Evolutionary conservation across 2,329 filamentous ascomycete genomes (phyloP), one percentile per base, ranked within the genome.

Genomic region (Fusarium xyrophilum): DNA sequence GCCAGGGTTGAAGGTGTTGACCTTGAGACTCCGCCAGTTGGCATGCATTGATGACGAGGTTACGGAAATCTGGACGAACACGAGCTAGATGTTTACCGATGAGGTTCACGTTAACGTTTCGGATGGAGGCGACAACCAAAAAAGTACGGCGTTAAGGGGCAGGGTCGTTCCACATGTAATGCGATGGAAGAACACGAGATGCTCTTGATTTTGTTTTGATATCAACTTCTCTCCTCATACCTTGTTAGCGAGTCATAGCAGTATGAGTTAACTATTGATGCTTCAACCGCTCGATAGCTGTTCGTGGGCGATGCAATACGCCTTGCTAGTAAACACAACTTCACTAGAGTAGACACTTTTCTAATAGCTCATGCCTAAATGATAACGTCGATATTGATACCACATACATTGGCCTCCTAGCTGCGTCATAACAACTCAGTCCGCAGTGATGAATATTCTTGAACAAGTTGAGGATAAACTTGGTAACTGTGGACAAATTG

Each of bases 1-100:
- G 76, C 76, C 44, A 78, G 79, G 43, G 83, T 88, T 27, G 80
- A 83, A 61, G 81, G 77, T 11, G 81, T 89, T 43, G 86, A 88
- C 69, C 79, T 88, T 12, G 86, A 89, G 15, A 81, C 81, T 15
- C 83, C 84, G 33, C 84, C 84, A 12, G 79, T 78, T 9, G 79
- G 77, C 14, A 40, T 60, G 53, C 75, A 75, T 59, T 79, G 53
- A 77, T 60, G 46, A 63, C 23, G 60, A 62, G 53, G 33, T 28
- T 51, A 67, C 60, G 39, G 57, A 40, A 36, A 57, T 36, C 57
- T 57, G 56, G 43, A 70, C 23, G 53, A 67, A 47, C 44, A 61
- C 15, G 53, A 56, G 30, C 48, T 40, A 35, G 51, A 53, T 50
- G 38, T 40, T 51, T 39, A 60, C 30, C 15, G 44, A 21, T 38